A percentile compares a stretch with the other conserved stretches of the same genome.
Conservation (phyloP, 306 rosid genomes). For the Hippophae gyantsensis region DNA sequence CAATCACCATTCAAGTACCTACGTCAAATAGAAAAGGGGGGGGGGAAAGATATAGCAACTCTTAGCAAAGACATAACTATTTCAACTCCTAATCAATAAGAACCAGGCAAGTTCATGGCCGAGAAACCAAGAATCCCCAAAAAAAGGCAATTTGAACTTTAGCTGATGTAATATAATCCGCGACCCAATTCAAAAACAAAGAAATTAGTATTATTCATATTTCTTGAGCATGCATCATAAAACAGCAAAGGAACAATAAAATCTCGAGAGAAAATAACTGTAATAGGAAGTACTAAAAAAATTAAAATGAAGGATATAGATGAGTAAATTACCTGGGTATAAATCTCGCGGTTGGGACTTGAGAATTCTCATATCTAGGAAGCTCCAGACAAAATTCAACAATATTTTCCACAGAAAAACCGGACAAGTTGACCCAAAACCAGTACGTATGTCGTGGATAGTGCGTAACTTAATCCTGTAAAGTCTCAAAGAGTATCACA, state of each 20-base stretch:
- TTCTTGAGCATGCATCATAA: background rate
- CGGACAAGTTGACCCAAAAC: conserved; percentile 4
- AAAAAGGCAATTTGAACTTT: background rate
- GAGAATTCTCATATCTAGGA: background rate
- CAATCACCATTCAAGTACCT: conserved; percentile 25
- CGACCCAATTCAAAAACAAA: too few species aligned
- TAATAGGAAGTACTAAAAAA: background rate
- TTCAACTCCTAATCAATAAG: conserved; percentile 1
- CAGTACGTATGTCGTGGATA: background rate
- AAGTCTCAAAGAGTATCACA: too few species aligned
- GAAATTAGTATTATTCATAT: background rate
- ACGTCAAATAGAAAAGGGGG: background rate
- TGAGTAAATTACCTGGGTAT: conserved; percentile 1
- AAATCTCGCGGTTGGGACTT: background rate
- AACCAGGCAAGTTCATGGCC: background rate
- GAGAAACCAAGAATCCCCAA: background rate
- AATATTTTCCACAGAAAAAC: background rate
- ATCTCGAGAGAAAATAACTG: background rate
- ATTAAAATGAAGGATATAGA: background rate
- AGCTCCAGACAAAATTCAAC: background rate
- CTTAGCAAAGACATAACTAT: conserved; percentile 1
- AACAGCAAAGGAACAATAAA: background rate
- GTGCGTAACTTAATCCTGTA: background rate
- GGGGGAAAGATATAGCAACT: background rate
- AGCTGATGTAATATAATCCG: too few species aligned